Percentiles rank a stretch among this genome's conserved stretches.
Evolutionary conservation across 2,329 filamentous ascomycete species (phyloP).

Genomic region (Calycina herbarum): DNA sequence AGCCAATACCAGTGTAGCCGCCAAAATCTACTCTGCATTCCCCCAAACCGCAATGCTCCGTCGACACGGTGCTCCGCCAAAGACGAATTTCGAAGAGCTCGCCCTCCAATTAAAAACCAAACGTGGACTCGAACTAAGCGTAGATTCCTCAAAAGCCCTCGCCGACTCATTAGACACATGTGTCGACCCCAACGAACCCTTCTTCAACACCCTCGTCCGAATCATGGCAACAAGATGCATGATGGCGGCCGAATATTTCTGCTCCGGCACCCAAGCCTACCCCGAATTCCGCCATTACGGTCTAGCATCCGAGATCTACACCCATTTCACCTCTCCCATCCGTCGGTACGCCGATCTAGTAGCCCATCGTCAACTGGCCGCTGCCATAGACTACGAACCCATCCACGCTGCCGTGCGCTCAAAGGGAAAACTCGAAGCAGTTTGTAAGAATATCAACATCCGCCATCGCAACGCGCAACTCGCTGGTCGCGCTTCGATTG

Average conservation of each 20-base stretch:
- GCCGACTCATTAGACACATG: conserved; percentile 90
- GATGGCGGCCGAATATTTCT: conserved; percentile 99
- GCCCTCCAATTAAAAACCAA: conserved; percentile 88
- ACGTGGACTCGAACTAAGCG: conserved; percentile 74
- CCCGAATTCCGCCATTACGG: conserved; percentile 97
- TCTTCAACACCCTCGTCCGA: conserved; percentile 97
- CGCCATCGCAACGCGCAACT: conserved; percentile 96
- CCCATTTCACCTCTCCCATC: conserved; percentile 97
- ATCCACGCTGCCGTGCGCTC: conserved; percentile 80
- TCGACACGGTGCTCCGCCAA: conserved; percentile 87
- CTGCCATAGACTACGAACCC: conserved; percentile 89
- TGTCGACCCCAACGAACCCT: conserved; percentile 76
- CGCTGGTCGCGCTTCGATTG: conserved; percentile 88
- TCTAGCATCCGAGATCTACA: conserved; percentile 95
- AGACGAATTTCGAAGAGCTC: conserved; percentile 95
- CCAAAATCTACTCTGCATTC: conserved; percentile 86
- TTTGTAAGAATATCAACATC: conserved; percentile 98
- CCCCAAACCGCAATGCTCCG: conserved; percentile 93
- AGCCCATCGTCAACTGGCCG: conserved; percentile 90
- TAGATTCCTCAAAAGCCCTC: conserved; percentile 87
- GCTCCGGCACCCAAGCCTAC: conserved; percentile 87
- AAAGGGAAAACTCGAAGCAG: conserved; percentile 81
- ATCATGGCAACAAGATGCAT: conserved; percentile 98
- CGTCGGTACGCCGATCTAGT: conserved; percentile 96
- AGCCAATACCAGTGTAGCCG: conserved; percentile 92